These are phyloP conservation scores for Triticum turgidum DNA, from an alignment of 176 grass and related monocot genomes.

Conservation along the genomic window DNA sequence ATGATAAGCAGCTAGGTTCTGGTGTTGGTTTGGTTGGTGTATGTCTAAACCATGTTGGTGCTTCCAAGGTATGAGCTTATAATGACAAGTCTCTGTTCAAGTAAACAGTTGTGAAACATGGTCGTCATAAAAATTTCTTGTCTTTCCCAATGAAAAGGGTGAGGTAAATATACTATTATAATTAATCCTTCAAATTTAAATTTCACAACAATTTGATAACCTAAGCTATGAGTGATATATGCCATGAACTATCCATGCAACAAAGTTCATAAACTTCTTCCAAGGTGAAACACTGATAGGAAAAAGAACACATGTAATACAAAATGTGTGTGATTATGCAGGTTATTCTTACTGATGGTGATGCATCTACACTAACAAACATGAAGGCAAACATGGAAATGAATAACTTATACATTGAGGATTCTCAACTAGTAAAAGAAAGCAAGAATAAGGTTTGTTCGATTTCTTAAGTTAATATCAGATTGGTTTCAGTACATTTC, in stretches of 20 bases:
- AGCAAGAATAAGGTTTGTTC: conserved; percentile 40
- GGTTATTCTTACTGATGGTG: conserved; percentile 93
- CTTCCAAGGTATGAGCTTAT: conserved; percentile 71
- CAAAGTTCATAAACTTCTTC: conserved; percentile 5
- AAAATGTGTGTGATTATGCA: conserved; percentile 31
- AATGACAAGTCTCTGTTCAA: not conserved
- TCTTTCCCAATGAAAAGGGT: not conserved
- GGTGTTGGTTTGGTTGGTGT: conserved; percentile 93
- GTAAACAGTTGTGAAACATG: not conserved
- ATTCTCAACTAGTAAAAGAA: not conserved
- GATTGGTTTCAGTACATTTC: not conserved
- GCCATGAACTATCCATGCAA: not conserved
- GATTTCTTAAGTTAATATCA: not conserved
- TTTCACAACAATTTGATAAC: not conserved
- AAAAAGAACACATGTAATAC: not conserved
- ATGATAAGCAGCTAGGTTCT: conserved; percentile 76
- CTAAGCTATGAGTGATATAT: not conserved
- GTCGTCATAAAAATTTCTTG: not conserved
- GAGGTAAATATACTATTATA: not conserved
- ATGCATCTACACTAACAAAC: conserved; percentile 67
- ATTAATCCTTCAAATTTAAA: not conserved
- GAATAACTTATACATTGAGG: conserved; percentile 37
- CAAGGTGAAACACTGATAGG: not conserved
- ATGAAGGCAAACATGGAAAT: conserved; percentile 86
- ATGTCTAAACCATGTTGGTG: conserved; percentile 60